Evolutionary conservation across 371 early-diverging fungal genomes (phyloP).

Genomic region (Caulochytrium protostelioides): DNA sequence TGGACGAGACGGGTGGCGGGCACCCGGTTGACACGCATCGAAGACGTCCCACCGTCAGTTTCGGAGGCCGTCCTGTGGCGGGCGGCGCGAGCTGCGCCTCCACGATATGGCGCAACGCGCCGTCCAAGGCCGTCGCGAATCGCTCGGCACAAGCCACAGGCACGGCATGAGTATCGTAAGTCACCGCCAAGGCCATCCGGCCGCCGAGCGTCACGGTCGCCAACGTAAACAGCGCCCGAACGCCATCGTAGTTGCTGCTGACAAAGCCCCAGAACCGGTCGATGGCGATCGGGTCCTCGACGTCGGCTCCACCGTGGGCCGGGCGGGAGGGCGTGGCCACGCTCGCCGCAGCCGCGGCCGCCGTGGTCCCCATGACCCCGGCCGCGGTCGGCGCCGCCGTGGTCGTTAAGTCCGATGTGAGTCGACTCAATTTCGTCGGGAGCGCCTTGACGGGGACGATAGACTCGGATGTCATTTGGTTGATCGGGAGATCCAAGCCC

Average conservation of each 20-base stretch:
- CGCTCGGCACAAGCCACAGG: constrained; percentile 11
- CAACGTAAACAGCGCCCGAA: constrained; percentile 16
- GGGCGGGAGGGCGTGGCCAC: too few species aligned
- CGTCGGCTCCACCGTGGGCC: constrained; percentile 3
- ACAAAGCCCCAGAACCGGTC: constrained; percentile 14
- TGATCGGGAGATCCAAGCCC: too few species aligned
- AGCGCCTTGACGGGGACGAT: constrained; percentile 4
- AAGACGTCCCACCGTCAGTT: too few species aligned
- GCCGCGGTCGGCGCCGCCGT: constrained; percentile 1
- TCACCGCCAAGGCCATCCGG: constrained; percentile 10
- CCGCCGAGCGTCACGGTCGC: constrained; percentile 16
- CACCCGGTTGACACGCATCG: too few species aligned
- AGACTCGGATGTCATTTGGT: too few species aligned
- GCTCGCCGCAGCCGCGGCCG: constrained; percentile 1
- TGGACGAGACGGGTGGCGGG: too few species aligned
- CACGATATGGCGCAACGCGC: too few species aligned
- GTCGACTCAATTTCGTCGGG: neutral
- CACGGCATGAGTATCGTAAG: constrained; percentile 10
- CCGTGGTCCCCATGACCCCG: neutral
- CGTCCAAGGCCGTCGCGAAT: too few species aligned
- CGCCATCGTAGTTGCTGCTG: constrained; percentile 18
- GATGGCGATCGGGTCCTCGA: constrained; percentile 3
- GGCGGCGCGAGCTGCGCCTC: too few species aligned
- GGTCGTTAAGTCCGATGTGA: neutral
- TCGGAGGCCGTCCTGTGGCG: too few species aligned